Evolutionary conservation across 192 early-diverging fungal genomes (phyloP).

Genomic region (Coemansia sp.): DNA sequence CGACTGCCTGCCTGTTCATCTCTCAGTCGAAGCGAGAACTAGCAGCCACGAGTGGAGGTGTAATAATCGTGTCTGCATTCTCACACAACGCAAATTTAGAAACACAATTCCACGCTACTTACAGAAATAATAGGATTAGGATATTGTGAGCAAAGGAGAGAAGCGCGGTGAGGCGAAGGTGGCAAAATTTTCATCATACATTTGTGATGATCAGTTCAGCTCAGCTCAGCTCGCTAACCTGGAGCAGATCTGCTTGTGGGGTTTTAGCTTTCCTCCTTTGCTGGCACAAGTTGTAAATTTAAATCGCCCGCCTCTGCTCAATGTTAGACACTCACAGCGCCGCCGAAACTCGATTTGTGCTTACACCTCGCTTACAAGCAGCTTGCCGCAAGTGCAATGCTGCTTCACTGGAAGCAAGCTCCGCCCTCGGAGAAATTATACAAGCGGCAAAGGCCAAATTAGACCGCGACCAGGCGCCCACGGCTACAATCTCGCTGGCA

Average conservation of each 20-base stretch:
- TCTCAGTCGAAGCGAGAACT: conserved; percentile 3
- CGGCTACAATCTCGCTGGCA: conserved; percentile 14
- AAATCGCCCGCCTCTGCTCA: neutral
- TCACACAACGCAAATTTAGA: conserved; percentile 9
- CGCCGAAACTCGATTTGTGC: neutral
- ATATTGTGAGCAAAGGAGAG: neutral
- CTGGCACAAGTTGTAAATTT: neutral
- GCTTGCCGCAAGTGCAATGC: conserved; percentile 18
- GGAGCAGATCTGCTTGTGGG: neutral
- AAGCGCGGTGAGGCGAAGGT: neutral
- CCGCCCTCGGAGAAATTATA: neutral
- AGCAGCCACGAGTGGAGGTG: conserved; percentile 19
- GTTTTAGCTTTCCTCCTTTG: neutral
- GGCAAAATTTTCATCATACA: neutral
- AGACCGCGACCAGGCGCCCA: neutral
- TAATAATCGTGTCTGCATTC: conserved; percentile 19
- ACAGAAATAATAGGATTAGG: neutral
- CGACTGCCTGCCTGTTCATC: neutral
- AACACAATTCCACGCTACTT: conserved; percentile 1
- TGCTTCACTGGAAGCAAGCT: conserved; percentile 2
- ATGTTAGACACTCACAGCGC: neutral
- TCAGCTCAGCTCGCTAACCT: neutral
- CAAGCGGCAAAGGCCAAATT: neutral
- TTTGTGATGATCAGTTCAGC: neutral
- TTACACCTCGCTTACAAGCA: conserved; percentile 20